Base-by-base conservation (phyloP, 768 basidiomycete genomes). In the Coprinopsis cinerea region DNA sequence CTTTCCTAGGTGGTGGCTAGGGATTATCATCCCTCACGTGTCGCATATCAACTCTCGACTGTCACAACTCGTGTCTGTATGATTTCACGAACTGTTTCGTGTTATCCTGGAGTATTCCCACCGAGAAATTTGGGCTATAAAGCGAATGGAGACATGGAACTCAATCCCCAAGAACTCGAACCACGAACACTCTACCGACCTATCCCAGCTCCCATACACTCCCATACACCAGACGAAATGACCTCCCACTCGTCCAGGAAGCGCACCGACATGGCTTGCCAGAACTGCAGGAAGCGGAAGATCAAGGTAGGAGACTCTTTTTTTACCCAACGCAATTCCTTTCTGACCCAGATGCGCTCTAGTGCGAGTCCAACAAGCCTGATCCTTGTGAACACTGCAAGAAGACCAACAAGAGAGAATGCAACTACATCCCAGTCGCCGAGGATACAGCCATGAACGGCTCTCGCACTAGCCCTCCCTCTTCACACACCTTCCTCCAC, bases 241-340 rank as follows among this genome's bases (percentile, higher is more conserved):
- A 51, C 34, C 27, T 13, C 24, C 41, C 48, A 43, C 40, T 11
- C 32, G 23, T 3, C 50, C n/a, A 32, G 50, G 4, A 51, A 47
- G 27, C 50, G 79, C 47, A 73, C 73, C 1, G 64, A 70, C 7
- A 74, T 81, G 54, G 82, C 82, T 2, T 83, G 82, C 61, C 67
- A 62, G 0, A 64, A 66, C 48, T 83, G 82, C 59, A 74, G 82
- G 5, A 59, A 61, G 26, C 72, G 76, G 15, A 81, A 83, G 61
- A 71, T 81, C 52, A 80, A 76, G 68, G 81, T 78, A 55, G 30
- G 55, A n/a, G n/a, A n/a, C n/a, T n/a, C 59, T 22, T 35, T 32
- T 20, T 27, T 44, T 30, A 46, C 34, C 14, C 2, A 49, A 35
- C 22, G 9, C 27, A 28, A 42, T 18, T 42, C 17, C 42, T 11